A percentile compares a stretch with the other conserved stretches of the same genome.
These are phyloP conservation scores for Suillus luteus DNA, from an alignment of 768 basidiomycete genomes.

Conservation along the genomic window DNA sequence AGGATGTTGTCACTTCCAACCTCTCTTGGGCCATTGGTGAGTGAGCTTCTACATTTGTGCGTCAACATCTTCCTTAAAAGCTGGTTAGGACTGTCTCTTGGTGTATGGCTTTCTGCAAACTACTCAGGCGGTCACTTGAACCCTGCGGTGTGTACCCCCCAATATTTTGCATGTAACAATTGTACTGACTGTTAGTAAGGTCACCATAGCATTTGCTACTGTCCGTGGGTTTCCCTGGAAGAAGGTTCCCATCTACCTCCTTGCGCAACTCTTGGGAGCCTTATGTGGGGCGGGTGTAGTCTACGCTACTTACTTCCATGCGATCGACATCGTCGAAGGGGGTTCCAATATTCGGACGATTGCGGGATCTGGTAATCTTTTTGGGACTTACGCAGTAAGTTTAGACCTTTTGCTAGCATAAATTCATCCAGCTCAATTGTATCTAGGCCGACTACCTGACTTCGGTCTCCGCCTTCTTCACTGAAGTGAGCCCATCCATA, in stretches of 20 bases:
- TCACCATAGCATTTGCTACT: constrained; percentile 62
- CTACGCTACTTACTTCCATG: constrained; percentile 61
- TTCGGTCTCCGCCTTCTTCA: constrained; percentile 42
- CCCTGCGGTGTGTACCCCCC: constrained; percentile 48
- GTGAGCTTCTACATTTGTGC: not conserved
- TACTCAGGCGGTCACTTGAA: constrained; percentile 71
- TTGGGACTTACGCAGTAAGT: constrained; percentile 56
- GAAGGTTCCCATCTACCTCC: constrained; percentile 68
- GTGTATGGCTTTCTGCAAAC: constrained; percentile 66
- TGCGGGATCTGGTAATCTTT: constrained; percentile 49
- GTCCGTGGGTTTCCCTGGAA: constrained; percentile 73
- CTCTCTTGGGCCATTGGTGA: constrained; percentile 57
- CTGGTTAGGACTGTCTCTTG: constrained; percentile 50
- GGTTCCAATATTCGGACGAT: constrained; percentile 49
- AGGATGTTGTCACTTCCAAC: constrained; percentile 51
- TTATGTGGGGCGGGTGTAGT: constrained; percentile 50
- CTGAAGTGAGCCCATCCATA: constrained; percentile 30
- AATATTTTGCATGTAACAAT: not conserved
- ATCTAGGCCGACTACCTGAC: constrained; percentile 37
- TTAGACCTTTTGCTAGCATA: not conserved
- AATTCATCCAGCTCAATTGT: constrained; percentile 4
- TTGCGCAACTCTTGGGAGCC: constrained; percentile 58
- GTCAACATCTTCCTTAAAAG: not conserved
- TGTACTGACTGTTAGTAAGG: constrained; percentile 31
- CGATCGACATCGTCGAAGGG: constrained; percentile 59